Evolutionary conservation across 2,329 filamentous ascomycete genomes (phyloP).

Genomic region (Phaeosphaeriaceae sp.): DNA sequence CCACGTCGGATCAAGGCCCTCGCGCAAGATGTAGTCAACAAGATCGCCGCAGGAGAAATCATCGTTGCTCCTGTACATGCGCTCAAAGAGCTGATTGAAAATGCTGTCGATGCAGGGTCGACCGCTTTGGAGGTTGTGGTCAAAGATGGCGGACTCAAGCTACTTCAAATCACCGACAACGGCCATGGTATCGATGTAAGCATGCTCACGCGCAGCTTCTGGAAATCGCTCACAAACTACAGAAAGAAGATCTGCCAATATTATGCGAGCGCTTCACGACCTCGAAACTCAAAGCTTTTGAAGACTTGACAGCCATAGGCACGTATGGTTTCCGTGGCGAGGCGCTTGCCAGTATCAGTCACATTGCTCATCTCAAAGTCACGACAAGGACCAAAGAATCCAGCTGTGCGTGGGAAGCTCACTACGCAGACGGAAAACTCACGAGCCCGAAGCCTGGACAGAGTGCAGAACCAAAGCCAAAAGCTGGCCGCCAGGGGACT

Average conservation of each 20-base stretch:
- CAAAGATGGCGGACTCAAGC: constrained; percentile 93
- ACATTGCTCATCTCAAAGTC: constrained; percentile 94
- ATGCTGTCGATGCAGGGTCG: constrained; percentile 95
- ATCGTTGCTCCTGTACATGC: constrained; percentile 97
- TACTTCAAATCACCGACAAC: constrained; percentile 97
- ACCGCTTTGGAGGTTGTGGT: constrained; percentile 89
- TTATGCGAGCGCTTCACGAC: constrained; percentile 97
- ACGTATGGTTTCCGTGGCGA: constrained; percentile 99
- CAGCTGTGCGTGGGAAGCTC: constrained; percentile 86
- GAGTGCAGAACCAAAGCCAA: constrained; percentile 81
- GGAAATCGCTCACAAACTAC: constrained; percentile 7
- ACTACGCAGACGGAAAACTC: constrained; percentile 84
- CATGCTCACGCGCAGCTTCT: constrained; percentile 17
- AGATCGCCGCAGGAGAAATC: constrained; percentile 97
- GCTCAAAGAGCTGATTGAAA: constrained; percentile 95
- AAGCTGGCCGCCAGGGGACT: constrained; percentile 86
- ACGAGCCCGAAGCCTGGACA: constrained; percentile 87
- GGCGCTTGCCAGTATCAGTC: constrained; percentile 95
- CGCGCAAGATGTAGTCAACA: constrained; percentile 93
- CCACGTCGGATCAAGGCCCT: constrained; percentile 72
- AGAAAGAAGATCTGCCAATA: constrained; percentile 91
- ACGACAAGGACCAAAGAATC: constrained; percentile 93
- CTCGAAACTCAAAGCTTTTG: constrained; percentile 91
- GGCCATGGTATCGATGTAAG: constrained; percentile 91
- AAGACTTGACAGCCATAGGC: constrained; percentile 86